Percentiles rank a stretch among this genome's conserved stretches.
Conservation (phyloP, 2,329 filamentous ascomycete species). For the Colletotrichum sp. region DNA sequence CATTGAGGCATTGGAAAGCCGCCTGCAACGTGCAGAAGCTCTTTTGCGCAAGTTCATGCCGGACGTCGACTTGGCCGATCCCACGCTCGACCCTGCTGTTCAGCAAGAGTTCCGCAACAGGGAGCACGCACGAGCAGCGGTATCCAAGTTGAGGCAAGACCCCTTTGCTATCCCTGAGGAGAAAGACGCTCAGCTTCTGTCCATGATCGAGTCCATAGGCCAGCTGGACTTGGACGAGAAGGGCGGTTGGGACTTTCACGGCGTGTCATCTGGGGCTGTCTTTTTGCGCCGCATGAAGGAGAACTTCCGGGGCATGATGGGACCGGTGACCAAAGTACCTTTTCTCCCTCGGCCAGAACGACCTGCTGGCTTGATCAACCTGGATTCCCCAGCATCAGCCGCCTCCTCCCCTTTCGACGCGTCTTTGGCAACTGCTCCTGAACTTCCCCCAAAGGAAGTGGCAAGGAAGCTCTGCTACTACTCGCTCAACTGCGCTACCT, state of each 20-base stretch:
- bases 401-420: constrained; percentile 70
- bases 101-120: constrained; percentile 70
- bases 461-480: constrained; percentile 60
- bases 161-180: constrained; percentile 40
- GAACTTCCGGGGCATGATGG: constrained; percentile 80
- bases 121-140: constrained; percentile 54
- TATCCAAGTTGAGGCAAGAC: constrained; percentile 44
- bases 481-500: constrained; percentile 61
- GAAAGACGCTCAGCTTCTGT: constrained; percentile 79
- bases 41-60: constrained; percentile 82
- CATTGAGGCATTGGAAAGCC: constrained; percentile 85
- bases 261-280: constrained; percentile 87
- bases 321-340: constrained; percentile 64
- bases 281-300: constrained; percentile 89
- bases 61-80: constrained; percentile 84
- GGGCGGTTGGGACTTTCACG: constrained; percentile 94
- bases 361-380: constrained; percentile 54
- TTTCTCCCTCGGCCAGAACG: constrained; percentile 60
- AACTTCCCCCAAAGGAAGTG: constrained; percentile 71
- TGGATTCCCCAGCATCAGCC: constrained; percentile 70
- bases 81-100: constrained; percentile 78
- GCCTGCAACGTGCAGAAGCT: constrained; percentile 82
- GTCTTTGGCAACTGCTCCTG: constrained; percentile 57
- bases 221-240: constrained; percentile 90
- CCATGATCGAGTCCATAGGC: constrained; percentile 93